Conservation (phyloP, 495 filamentous ascomycete genomes). For the Neurospora sp. region DNA sequence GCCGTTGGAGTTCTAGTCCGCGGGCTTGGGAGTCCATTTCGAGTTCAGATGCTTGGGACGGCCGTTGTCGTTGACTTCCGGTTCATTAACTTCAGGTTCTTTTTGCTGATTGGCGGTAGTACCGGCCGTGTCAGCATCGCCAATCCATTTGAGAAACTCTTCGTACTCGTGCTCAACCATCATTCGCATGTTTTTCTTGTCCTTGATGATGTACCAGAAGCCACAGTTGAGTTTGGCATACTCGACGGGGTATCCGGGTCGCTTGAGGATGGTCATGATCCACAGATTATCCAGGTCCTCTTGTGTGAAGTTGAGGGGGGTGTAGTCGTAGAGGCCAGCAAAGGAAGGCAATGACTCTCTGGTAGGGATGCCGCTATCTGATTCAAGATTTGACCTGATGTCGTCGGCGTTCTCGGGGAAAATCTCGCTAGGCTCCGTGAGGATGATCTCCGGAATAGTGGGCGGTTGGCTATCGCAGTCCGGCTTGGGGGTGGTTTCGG, state of each 20-base stretch:
- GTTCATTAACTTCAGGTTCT: not conserved
- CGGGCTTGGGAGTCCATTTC: not conserved
- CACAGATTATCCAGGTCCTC: not conserved
- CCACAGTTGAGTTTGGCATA: not conserved
- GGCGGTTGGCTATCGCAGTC: not conserved
- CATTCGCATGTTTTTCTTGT: not conserved
- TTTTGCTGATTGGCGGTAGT: not conserved
- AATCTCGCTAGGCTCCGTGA: not conserved
- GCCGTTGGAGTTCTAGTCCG: not conserved
- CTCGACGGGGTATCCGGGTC: not conserved
- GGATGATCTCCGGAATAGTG: not conserved
- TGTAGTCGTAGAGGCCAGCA: not conserved
- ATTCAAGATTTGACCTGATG: no score
- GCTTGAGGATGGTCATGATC: not conserved
- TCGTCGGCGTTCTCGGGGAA: no score
- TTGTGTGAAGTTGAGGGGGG: not conserved
- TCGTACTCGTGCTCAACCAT: not conserved
- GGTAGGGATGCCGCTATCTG: not conserved
- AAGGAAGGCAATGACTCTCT: rapidly evolving
- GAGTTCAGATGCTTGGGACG: not conserved
- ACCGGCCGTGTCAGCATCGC: rapidly evolving
- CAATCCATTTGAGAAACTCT: not conserved
- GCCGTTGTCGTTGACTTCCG: not conserved
- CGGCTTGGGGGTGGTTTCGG: not conserved
- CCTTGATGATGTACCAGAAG: not conserved